Percentiles rank a stretch among this genome's conserved stretches.
phyloP scores from a whole-genome alignment of 148 eudicot species.

The Fallopia convolvulus region DNA sequence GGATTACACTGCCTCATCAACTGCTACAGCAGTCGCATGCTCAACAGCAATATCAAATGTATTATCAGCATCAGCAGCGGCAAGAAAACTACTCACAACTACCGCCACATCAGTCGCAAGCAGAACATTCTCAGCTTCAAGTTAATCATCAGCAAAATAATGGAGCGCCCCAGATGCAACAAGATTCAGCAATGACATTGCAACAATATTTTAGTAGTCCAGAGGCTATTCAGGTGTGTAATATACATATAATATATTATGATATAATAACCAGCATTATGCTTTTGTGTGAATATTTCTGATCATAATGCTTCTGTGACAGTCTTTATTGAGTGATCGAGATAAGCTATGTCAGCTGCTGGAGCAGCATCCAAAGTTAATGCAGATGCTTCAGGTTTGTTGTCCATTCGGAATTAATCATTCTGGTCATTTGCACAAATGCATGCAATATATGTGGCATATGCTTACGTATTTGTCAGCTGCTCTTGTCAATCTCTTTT shows the following conservation, averaged over 20 bases:
- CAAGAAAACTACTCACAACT: conserved; percentile 41
- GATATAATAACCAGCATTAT: not conserved
- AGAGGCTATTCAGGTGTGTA: conserved; percentile 83
- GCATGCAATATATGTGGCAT: not conserved
- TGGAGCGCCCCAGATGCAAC: conserved; percentile 45
- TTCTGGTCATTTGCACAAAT: not conserved
- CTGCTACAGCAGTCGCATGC: conserved; percentile 60
- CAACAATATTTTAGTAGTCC: conserved; percentile 89
- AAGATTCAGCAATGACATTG: conserved; percentile 60
- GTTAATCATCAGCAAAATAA: conserved; percentile 29
- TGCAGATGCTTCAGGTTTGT: conserved; percentile 97
- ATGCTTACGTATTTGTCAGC: not conserved
- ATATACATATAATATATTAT: not conserved
- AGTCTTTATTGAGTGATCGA: conserved; percentile 88
- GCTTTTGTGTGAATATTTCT: not conserved
- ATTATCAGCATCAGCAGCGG: conserved; percentile 49
- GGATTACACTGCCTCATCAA: conserved; percentile 54
- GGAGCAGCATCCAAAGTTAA: conserved; percentile 91
- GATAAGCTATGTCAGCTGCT: conserved; percentile 90
- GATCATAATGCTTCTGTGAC: conserved; percentile 13
- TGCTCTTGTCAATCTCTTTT: not conserved
- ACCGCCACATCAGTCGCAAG: conserved; percentile 35
- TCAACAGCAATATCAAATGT: conserved; percentile 57
- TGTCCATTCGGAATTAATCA: not conserved
- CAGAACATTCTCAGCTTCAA: conserved; percentile 27